These are phyloP conservation scores for Cytospora piceicola DNA, from an alignment of 2,329 filamentous ascomycete species.

Conservation along the genomic window DNA sequence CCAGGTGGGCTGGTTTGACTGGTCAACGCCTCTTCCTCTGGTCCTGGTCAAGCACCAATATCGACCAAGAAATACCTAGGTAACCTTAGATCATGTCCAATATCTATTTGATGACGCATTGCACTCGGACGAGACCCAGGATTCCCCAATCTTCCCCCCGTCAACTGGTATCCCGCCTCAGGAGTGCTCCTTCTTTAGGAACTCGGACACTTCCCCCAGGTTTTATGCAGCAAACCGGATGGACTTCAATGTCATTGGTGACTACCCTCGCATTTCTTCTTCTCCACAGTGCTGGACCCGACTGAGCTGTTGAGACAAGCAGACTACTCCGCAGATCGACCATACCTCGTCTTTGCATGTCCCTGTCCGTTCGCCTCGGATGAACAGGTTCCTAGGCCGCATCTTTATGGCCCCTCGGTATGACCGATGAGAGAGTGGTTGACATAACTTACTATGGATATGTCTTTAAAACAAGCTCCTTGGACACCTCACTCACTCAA, in stretches of 20 bases:
- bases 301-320: not conserved
- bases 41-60: too few species aligned
- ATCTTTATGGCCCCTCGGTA: not conserved
- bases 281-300: constrained; percentile 4
- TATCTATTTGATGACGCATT: too few species aligned
- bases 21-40: too few species aligned
- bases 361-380: constrained; percentile 9
- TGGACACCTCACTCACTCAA: not conserved
- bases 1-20: not conserved
- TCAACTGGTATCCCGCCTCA: too few species aligned
- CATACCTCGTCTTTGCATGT: constrained; percentile 3
- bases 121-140: too few species aligned
- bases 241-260: not conserved
- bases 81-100: too few species aligned
- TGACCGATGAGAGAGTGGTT: not conserved
- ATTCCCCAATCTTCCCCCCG: not conserved
- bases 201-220: not conserved
- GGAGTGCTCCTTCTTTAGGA: not conserved
- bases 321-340: not conserved
- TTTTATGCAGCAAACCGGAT: not conserved
- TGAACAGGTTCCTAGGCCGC: constrained; percentile 1
- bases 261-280: too few species aligned
- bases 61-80: not conserved
- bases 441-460: not conserved
- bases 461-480: not conserved